Percentiles rank a stretch among this genome's conserved stretches.
phyloP scores from a whole-genome alignment of 176 grass and related monocot genomes.

The Canna indica region DNA sequence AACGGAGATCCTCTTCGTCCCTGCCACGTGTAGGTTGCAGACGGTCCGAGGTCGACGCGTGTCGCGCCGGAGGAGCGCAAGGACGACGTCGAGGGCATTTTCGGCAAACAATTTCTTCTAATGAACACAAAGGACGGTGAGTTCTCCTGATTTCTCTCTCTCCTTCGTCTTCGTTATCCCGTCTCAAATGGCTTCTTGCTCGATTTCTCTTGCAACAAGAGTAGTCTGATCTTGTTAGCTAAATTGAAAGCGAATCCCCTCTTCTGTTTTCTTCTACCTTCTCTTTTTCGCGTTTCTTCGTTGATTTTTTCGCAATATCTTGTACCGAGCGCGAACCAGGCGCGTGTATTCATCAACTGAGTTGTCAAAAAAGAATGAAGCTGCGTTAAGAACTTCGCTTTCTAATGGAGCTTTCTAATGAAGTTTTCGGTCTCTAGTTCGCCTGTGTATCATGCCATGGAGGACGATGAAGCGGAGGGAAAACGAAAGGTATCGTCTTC shows the following conservation, averaged over 20 bases:
- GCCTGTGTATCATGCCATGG: neutral
- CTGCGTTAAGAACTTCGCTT: neutral
- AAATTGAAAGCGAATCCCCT: too few relatives aligned
- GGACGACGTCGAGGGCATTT: slow-evolving; percentile 1
- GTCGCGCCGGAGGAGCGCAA: neutral
- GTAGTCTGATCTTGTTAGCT: too few relatives aligned
- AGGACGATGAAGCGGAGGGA: neutral
- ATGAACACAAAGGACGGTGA: neutral
- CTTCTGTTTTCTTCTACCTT: neutral
- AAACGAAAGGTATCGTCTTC: neutral
- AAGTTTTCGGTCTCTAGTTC: neutral
- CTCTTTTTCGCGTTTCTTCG: neutral
- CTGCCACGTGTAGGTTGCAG: neutral
- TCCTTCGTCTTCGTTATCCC: neutral
- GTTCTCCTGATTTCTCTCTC: neutral
- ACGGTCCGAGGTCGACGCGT: neutral
- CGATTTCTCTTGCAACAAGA: neutral
- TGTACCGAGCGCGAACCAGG: neutral
- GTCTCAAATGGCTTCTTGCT: neutral
- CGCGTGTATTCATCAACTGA: too few relatives aligned
- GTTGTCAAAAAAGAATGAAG: neutral
- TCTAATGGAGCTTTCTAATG: neutral
- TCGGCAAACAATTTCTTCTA: neutral
- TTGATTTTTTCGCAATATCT: neutral
- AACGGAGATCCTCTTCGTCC: neutral